Evolutionary conservation across 306 rosid species (phyloP).

Genomic region (Prinsepia uniflora): DNA sequence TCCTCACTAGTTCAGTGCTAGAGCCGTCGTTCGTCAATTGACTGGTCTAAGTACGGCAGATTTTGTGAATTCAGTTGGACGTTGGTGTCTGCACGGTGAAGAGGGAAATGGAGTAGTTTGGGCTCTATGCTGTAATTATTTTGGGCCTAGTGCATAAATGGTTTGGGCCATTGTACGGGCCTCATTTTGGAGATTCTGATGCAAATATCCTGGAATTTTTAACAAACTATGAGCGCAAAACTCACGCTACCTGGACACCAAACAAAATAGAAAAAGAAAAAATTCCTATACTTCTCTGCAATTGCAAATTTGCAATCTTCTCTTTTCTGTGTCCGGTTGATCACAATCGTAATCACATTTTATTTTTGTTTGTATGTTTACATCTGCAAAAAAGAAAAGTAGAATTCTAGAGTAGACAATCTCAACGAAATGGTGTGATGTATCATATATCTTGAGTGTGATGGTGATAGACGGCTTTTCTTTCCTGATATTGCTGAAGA

Average conservation of each 20-base stretch:
- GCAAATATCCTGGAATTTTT: not conserved
- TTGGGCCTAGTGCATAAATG: not conserved
- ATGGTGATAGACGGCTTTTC: not conserved
- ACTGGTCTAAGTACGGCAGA: too few relatives aligned
- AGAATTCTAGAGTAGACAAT: not conserved
- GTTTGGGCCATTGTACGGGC: constrained; percentile 1
- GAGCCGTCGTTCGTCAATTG: too few relatives aligned
- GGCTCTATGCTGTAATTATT: not conserved
- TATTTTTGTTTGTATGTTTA: not conserved
- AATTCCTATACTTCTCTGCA: not conserved
- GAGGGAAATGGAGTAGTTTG: not conserved
- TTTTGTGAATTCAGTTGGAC: too few relatives aligned
- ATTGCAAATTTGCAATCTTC: not conserved
- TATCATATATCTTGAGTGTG: not conserved
- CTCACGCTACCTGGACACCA: constrained; percentile 6
- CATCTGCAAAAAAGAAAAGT: not conserved
- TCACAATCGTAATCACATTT: not conserved
- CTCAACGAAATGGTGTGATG: not conserved
- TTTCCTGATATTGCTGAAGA: not conserved
- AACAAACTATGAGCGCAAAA: not conserved
- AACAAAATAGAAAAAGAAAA: not conserved
- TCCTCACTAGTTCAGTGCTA: too few relatives aligned
- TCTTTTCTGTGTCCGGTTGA: not conserved
- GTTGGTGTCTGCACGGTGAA: too few relatives aligned
- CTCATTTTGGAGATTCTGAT: not conserved